Evolutionary conservation across 2,329 filamentous ascomycete species (phyloP), one percentile per base, ranked within the genome.

Genomic region (Neofusicoccum sp.): DNA sequence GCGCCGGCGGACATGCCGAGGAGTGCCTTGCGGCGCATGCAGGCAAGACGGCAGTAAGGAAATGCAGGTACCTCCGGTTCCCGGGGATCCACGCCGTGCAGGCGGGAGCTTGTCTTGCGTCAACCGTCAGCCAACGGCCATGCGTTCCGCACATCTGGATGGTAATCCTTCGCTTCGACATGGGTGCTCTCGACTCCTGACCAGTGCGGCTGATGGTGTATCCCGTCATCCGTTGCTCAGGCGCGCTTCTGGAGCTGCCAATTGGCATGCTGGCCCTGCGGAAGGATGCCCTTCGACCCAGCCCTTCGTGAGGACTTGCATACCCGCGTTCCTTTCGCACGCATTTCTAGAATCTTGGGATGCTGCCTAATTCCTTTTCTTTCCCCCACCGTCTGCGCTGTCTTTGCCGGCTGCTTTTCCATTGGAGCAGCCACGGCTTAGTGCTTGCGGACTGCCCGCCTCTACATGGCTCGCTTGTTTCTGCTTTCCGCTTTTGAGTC

Each of bases 51-150:
- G 51, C 38, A 56, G 36, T 38, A 30, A 41, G 38, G 26, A 56
- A 56, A 56, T 43, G 51, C 51, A 56, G 51, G 51, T 56, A 56
- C 51, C 51, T 54, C 14, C 24, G 49, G 26, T 38, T 54, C 49
- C 34, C 33, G 31, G n/a, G 49, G 49, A 54, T 40, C 49, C 11
- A 54, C 34, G 34, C 51, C n/a, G 26, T 28, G 28, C 38, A 56
- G 51, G 11, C 51, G 54, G 43, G 43, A 47, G 54, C 54, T 58
- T 58, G 31, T 58, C 41, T 47, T 58, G 41, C 41, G 40, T 34
- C 53, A 45, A 33, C 53, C 53, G 53, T 7, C 11, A 41, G 26
- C 54, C 54, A 58, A 47, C 30, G 16, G 24, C 33, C 54, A 26
- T 36, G 41, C 28, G 7, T 28, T 26, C 43, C 43, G 43, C 43